Evolutionary conservation across 2,329 filamentous ascomycete species (phyloP), one percentile per base, ranked within the genome.

Genomic region (Macroventuria anomochaeta): DNA sequence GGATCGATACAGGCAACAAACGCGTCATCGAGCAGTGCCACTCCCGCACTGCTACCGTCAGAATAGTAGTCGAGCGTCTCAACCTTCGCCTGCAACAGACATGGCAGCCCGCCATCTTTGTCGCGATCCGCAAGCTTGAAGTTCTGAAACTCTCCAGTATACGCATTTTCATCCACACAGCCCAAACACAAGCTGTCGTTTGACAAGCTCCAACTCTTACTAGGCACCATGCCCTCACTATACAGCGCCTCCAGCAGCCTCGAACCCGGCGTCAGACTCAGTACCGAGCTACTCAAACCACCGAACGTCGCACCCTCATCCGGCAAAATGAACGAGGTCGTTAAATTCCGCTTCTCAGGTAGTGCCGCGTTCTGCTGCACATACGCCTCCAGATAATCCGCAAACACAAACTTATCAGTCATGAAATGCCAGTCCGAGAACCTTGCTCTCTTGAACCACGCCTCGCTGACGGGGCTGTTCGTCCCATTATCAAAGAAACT

Each of bases 1-100:
- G 61, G 61, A 34, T 64, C 61, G n/a, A 64, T 49, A 32, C 61
- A 62, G 7, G 61, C 59, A 10, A 20, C 53, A 34, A 64, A 64
- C 10, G 50, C 25, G 11, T 52, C 31, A 11, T 56, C 23, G 13
- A 62, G 54, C 6, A 64, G 17, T 1, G 53, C 43, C n/a, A 49
- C 57, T n/a, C 59, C 59, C 29, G 57, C 57, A n/a, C 33, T 55
- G 3, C 21, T 33, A 7, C 20, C 21, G 2, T 29, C 25, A 8
- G 51, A 42, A 34, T 56, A 48, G 46, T 57, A 62, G n/a, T 56
- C 60, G 26, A 64, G 44, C 37, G 55, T 51, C 32, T 61, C 55
- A 13, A 64, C 52, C 23, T 54, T 55, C 11, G 43, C 44, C 20
- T 62, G 55, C 1, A 64, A 41, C 4, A 61, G 13, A 47, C 61